Evolutionary conservation across 176 grass and related monocot genomes (phyloP), one percentile per base, ranked within the genome.

Genomic region (Oryza brachyantha): DNA sequence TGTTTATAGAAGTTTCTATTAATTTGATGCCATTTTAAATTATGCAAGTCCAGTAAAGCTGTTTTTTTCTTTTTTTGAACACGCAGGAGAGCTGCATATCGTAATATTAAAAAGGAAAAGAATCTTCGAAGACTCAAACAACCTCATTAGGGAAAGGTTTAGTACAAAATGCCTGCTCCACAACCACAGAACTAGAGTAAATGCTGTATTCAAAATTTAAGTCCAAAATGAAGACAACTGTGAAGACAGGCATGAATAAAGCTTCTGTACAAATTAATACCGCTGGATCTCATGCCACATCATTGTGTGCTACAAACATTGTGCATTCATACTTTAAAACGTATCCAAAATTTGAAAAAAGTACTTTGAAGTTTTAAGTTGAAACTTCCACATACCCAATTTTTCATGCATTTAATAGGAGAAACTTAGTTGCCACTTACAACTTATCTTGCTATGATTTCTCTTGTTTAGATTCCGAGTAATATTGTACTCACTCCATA

Each of bases 241-340:
- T 17, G 31, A 65, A 34, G 37, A 29, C 26, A 65, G 11, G 11
- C 16, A 72, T 48, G 10, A 50, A 55, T 38, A 67, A 60, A 17
- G 39, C 14, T 14, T 2, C 1, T 5, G 14, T 29, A 52, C n/a
- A 48, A 3, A 48, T 29, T 74, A 57, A 79, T 43, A 72, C 29
- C 2, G n/a, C 24, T 35, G 46, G 45, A 34, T 66, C n/a, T 73
- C 34, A 58, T 59, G 36, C 14, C 68, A 66, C 61, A 38, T 61
- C 77, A 28, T 68, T 68, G 48, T 80, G 61, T 14, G 48, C 70
- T 37, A 80, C 61, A 80, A 60, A 86, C 14, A 28, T 60, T 46
- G 61, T 45, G 25, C 13, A 43, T 79, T 66, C 36, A 74, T 42
- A 73, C 35, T 65, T 11, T 14, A 45, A 79, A 68, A 68, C 22